A percentile compares a stretch with the other conserved stretches of the same genome.
These are phyloP conservation scores for Luzula sylvatica DNA, from an alignment of 176 grass and related monocot genomes.

Conservation along the genomic window DNA sequence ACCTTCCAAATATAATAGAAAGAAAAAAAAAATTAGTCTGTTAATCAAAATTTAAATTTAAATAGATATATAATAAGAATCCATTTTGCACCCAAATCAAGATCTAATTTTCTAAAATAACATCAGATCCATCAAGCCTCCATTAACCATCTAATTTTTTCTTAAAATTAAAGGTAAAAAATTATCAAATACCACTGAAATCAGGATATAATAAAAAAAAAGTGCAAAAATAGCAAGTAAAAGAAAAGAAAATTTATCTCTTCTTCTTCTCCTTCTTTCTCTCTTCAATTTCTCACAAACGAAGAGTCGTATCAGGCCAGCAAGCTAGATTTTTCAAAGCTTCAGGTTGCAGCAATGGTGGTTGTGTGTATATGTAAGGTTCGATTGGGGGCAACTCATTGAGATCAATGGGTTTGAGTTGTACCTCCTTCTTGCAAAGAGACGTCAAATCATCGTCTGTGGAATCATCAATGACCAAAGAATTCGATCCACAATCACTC, in stretches of 20 bases:
- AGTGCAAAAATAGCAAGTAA: background rate
- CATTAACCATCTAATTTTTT: constrained; percentile 10
- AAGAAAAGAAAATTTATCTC: constrained; percentile 7
- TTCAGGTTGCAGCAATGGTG: background rate
- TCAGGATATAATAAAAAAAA: constrained; percentile 4
- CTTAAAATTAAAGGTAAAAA: background rate
- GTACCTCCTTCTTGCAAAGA: background rate
- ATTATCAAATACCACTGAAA: constrained; percentile 2
- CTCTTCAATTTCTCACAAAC: background rate
- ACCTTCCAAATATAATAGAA: too few relatives aligned
- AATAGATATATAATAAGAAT: constrained; percentile 15
- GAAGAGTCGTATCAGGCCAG: background rate
- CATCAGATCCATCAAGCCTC: constrained; percentile 18
- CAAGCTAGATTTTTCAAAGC: too few relatives aligned
- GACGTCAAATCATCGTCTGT: constrained; percentile 11
- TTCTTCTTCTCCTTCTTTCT: background rate
- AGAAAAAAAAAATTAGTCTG: too few relatives aligned
- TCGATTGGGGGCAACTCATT: constrained; percentile 1
- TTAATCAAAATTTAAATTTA: too few relatives aligned
- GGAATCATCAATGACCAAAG: constrained; percentile 4
- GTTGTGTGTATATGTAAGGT: too few relatives aligned
- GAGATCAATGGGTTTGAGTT: constrained; percentile 14
- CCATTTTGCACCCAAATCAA: constrained; percentile 15
- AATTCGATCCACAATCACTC: constrained; percentile 22
- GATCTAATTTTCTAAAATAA: constrained; percentile 19